Conservation (phyloP, 2,329 filamentous ascomycete species). For the Botryosphaeria agaves region DNA sequence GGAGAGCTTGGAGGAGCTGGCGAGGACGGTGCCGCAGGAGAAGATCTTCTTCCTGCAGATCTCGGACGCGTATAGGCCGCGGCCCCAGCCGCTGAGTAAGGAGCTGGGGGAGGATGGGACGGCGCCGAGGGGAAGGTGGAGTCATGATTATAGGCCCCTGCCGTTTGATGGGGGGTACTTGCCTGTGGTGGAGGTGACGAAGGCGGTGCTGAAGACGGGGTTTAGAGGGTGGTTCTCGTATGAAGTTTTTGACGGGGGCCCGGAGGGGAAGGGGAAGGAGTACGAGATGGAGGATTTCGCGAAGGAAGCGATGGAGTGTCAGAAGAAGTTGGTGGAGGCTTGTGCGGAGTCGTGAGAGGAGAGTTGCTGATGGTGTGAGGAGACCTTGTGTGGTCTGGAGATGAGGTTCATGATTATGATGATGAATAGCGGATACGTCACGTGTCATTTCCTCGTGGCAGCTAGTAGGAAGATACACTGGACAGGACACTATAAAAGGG, state of each 20-base stretch:
- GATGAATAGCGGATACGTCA: too few species aligned
- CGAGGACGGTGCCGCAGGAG: conserved; percentile 39
- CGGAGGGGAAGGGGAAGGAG: conserved; percentile 34
- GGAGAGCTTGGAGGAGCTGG: conserved; percentile 38
- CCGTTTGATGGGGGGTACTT: conserved; percentile 56
- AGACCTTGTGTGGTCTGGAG: too few species aligned
- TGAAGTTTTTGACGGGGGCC: conserved; percentile 50
- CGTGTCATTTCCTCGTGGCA: too few species aligned
- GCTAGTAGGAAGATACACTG: too few species aligned
- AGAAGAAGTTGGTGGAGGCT: conserved; percentile 22
- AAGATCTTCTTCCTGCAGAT: conserved; percentile 65
- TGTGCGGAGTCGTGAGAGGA: conserved; percentile 10
- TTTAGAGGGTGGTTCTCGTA: conserved; percentile 50
- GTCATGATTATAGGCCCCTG: conserved; percentile 50
- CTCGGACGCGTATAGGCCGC: conserved; percentile 52
- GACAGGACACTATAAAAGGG: too few species aligned
- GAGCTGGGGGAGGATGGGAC: conserved; percentile 33
- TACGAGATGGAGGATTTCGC: conserved; percentile 27
- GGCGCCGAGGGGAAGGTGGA: conserved; percentile 49
- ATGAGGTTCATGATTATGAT: too few species aligned
- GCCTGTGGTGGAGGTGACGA: conserved; percentile 45
- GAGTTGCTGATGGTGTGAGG: too few species aligned
- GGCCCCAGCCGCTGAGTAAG: conserved; percentile 32
- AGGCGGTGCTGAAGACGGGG: conserved; percentile 49
- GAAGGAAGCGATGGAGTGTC: conserved; percentile 12